Evolutionary conservation across 2,329 filamentous ascomycete genomes (phyloP), one percentile per base, ranked within the genome.

Genomic region (Alternaria atra): DNA sequence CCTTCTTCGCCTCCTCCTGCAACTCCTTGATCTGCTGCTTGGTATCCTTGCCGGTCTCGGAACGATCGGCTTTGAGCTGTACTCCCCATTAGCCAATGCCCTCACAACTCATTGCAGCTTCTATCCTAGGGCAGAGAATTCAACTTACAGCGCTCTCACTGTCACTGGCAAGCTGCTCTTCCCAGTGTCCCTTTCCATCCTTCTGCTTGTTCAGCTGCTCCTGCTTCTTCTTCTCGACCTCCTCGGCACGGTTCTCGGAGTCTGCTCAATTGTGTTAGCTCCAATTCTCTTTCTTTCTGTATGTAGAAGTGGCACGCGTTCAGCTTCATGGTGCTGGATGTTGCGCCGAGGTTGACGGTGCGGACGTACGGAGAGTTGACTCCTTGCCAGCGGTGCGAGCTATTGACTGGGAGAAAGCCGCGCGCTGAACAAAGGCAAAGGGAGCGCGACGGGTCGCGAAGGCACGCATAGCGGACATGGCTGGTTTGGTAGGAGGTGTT

Each of bases 1-100:
- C 66, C 67, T 80, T 75, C 59, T 77, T 78, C 2, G 80, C 75
- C 75, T 83, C 75, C 71, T 83, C 77, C 69, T 84, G 82, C 54
- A 84, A 66, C 57, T 83, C 77, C 71, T 81, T 77, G 61, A 83
- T 82, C 37, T 80, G 77, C 52, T 79, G 67, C 29, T 77, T 71
- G 43, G 80, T 64, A 39, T 64, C 76, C 52, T 79, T 72, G 12
- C 78, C 67, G 17, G 79, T 77, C 53, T 83, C 72, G 67, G 77
- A 75, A 47, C 77, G 76, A 65, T 84, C 82, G 3, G 82, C 82
- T 58, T 80, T 80, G 59, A 84, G 68, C 71, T 77, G 48, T 32
- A 66, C 59, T 25, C 57, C 27, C 23, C 9, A 10, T 56, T 48
- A 43, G 47, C 43, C 35, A 51, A n/a, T 37, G 32, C 9, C 9